Percentiles rank a stretch among this genome's conserved stretches.
Conservation (phyloP, 495 filamentous ascomycete species). For the Xylaria grammica region DNA sequence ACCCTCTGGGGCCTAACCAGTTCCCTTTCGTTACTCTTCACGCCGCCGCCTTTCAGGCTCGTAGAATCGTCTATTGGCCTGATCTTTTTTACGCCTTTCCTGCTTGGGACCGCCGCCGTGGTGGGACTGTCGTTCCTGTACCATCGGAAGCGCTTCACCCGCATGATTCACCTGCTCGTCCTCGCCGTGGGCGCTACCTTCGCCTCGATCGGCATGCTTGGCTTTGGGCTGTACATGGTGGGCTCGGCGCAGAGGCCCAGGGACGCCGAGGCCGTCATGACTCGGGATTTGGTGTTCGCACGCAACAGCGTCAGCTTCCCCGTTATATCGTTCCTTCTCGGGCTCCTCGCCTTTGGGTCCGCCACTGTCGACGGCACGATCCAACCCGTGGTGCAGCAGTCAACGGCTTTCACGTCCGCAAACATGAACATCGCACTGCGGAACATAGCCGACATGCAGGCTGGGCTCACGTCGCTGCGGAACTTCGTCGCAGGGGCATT, state of each 20-base stretch:
- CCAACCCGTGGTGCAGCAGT: conserved; percentile 42
- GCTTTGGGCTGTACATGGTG: conserved; percentile 47
- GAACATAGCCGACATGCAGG: conserved; percentile 50
- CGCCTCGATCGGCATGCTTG: conserved; percentile 44
- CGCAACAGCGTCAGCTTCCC: conserved; percentile 42
- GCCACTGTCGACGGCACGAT: conserved; percentile 41
- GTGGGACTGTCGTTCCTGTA: conserved; percentile 31
- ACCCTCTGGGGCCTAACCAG: conserved; percentile 48
- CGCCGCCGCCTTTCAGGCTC: conserved; percentile 45
- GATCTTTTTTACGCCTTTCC: conserved; percentile 48
- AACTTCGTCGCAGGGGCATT: conserved; percentile 43
- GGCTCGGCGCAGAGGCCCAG: conserved; percentile 39
- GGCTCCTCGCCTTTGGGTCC: conserved; percentile 44
- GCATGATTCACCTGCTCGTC: conserved; percentile 33
- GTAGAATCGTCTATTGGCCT: conserved; percentile 44
- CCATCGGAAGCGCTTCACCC: conserved; percentile 31
- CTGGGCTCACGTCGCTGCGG: conserved; percentile 39
- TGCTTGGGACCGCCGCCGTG: conserved; percentile 40
- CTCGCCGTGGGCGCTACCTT: conserved; percentile 42
- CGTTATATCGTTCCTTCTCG: conserved; percentile 44
- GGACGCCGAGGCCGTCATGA: conserved; percentile 18
- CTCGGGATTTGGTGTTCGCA: conserved; percentile 34
- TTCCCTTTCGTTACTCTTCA: conserved; percentile 53
- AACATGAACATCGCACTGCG: conserved; percentile 46
- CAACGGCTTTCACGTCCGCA: conserved; percentile 48